Conservation (phyloP, 768 basidiomycete genomes). For the Hericium alpestre region DNA sequence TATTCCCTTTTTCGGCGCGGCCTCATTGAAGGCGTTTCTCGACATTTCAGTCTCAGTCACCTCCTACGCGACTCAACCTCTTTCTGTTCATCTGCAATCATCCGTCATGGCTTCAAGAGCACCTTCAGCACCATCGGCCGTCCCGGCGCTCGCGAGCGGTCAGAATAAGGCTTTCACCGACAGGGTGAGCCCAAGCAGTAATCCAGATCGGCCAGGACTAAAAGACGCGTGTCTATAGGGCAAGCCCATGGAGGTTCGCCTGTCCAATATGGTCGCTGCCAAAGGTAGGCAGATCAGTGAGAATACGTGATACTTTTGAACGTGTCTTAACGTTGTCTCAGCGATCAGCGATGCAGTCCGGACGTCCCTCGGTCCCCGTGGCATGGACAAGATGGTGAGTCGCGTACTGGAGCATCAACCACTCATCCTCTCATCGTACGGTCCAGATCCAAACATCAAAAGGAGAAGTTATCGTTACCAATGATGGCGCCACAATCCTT, state of each 20-base stretch:
- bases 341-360: conserved; percentile 97
- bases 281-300: conserved; percentile 51
- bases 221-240: conserved; percentile 44
- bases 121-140: neutral
- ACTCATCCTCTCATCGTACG: conserved; percentile 1
- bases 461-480: conserved; percentile 96
- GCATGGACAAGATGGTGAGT: conserved; percentile 98
- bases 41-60: neutral
- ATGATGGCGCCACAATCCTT: conserved; percentile 96
- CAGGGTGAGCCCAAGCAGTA: conserved; percentile 40
- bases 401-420: neutral
- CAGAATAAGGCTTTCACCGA: conserved; percentile 55
- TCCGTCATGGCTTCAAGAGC: conserved; percentile 11
- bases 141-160: neutral
- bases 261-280: conserved; percentile 96
- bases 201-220: conserved; percentile 7
- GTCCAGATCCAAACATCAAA: conserved; percentile 87
- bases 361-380: conserved; percentile 90
- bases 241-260: conserved; percentile 94
- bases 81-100: neutral
- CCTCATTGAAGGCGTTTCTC: neutral
- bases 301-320: conserved; percentile 6
- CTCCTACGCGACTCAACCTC: neutral
- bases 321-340: conserved; percentile 21
- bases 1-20: neutral